Conservation (phyloP, 2,329 filamentous ascomycete genomes). For the Lachnellula subtilissima region DNA sequence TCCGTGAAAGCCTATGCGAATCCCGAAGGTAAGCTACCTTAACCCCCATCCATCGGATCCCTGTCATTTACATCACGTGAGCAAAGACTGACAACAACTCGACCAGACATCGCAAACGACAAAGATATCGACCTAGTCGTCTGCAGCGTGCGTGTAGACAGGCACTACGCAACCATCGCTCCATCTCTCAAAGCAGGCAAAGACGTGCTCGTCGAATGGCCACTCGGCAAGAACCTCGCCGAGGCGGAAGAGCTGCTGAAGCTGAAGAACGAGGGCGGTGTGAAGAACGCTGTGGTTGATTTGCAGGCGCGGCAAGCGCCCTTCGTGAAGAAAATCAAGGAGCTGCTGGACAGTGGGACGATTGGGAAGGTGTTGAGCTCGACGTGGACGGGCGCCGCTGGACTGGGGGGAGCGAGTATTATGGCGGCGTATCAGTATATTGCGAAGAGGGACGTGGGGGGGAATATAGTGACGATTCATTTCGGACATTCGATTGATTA, state of each 20-base stretch:
- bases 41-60: no score
- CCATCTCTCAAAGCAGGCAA: constrained; percentile 43
- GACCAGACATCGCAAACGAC: constrained; percentile 39
- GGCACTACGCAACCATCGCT: constrained; percentile 38
- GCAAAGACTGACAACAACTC: neutral
- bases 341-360: constrained; percentile 39
- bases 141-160: constrained; percentile 40
- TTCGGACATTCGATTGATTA: constrained; percentile 39
- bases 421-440: constrained; percentile 42
- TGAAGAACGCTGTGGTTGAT: constrained; percentile 39
- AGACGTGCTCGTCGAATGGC: constrained; percentile 47
- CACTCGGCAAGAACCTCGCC: constrained; percentile 37
- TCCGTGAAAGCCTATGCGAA: constrained; percentile 40
- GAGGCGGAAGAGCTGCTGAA: constrained; percentile 41
- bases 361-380: constrained; percentile 50
- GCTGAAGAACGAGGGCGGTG: constrained; percentile 38
- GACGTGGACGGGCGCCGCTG: constrained; percentile 11
- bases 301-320: constrained; percentile 48
- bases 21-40: constrained; percentile 26
- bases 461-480: constrained; percentile 26
- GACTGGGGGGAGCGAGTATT: neutral
- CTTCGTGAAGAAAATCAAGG: constrained; percentile 38
- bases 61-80: neutral
- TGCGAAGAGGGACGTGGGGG: constrained; percentile 40
- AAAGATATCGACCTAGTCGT: constrained; percentile 45